Evolutionary conservation across 2,329 filamentous ascomycete genomes (phyloP).

Genomic region (Gnomoniopsis sp.): DNA sequence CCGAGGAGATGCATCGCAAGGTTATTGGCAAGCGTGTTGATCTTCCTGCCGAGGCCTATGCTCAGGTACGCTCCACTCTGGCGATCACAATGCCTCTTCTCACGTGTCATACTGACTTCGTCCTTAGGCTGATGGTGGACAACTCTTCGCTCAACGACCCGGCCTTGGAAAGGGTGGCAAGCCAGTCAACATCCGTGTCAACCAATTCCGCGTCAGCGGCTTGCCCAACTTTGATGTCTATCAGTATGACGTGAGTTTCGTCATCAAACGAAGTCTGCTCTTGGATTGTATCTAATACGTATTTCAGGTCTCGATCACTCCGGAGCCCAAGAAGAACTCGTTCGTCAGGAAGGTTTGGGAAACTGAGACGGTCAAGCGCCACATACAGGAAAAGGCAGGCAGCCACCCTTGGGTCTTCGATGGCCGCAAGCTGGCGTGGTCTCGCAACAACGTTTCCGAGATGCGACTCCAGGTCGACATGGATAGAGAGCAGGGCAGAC

Average conservation of each 20-base stretch:
- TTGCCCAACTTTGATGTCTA: slow-evolving; percentile 62
- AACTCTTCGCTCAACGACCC: slow-evolving; percentile 44
- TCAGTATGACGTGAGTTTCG: slow-evolving; percentile 76
- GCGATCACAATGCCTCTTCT: background rate
- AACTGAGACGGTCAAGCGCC: slow-evolving; percentile 53
- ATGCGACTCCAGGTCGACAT: slow-evolving; percentile 65
- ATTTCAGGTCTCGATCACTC: slow-evolving; percentile 62
- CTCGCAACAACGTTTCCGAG: slow-evolving; percentile 36
- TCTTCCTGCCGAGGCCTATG: slow-evolving; percentile 55
- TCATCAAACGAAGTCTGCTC: background rate
- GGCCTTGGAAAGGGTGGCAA: slow-evolving; percentile 58
- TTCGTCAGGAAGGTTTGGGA: slow-evolving; percentile 74
- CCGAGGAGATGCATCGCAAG: slow-evolving; percentile 10
- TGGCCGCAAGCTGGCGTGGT: slow-evolving; percentile 83
- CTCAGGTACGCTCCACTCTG: slow-evolving; percentile 29
- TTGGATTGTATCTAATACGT: slow-evolving; percentile 10
- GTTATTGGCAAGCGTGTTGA: slow-evolving; percentile 47
- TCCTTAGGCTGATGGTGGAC: slow-evolving; percentile 23
- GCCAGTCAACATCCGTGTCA: slow-evolving; percentile 56
- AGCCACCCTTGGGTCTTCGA: slow-evolving; percentile 66
- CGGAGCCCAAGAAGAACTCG: slow-evolving; percentile 56
- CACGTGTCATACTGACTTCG: slow-evolving; percentile 15
- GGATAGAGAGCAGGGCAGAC: slow-evolving; percentile 55
- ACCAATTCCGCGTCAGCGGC: slow-evolving; percentile 67
- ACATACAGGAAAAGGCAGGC: slow-evolving; percentile 39